Base-by-base conservation (phyloP, 352 stramenopile species). In the Blastocystis sp. region DNA sequence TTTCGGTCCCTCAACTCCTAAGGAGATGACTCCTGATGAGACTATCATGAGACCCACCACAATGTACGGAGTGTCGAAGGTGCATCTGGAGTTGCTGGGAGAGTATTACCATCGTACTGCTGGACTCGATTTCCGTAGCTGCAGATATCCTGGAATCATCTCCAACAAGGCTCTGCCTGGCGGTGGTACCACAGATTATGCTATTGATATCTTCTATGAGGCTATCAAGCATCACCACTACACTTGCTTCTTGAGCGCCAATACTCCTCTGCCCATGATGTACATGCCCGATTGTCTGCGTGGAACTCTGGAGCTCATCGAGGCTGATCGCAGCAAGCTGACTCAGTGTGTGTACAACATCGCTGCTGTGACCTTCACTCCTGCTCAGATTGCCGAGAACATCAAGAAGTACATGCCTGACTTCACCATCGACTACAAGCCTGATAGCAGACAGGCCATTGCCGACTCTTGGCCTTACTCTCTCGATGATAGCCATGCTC, bases 271-370 rank as follows among this genome's bases (percentile, higher is more conserved):
- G 89, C 93, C 93, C 35, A 96, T 96, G 93, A 96, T 96, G 92
- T 96, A 96, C 92, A 96, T 96, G 93, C 92, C 92, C 32, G 93
- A 96, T 89, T 95, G 92, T 75, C 90, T 96, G 37, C 93, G 94
- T 86, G 93, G 92, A 19, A 95, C 93, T 9, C 69, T 94, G 46
- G 90, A 92, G 46, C 90, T 96, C 27, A 89, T 96, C 51, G 90
- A 94, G 78, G 93, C 93, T 0, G 90, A 91, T 2, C 89, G 90
- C 32, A 89, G 92, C 19, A 90, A 81, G 74, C 91, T 96, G n/a
- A 91, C 90, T 32, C 93, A 95, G 87, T 92, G 93, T 37, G 91
- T 92, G 56, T 96, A 96, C 90, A 96, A 96, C 89, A 93, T 96
- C 66, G 94, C 92, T 35, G 93, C 93, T 52, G 90, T 95, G 83